phyloP scores from a whole-genome alignment of 1,284 basidiomycete genomes.

The Sanguinoderma infundibulare region DNA sequence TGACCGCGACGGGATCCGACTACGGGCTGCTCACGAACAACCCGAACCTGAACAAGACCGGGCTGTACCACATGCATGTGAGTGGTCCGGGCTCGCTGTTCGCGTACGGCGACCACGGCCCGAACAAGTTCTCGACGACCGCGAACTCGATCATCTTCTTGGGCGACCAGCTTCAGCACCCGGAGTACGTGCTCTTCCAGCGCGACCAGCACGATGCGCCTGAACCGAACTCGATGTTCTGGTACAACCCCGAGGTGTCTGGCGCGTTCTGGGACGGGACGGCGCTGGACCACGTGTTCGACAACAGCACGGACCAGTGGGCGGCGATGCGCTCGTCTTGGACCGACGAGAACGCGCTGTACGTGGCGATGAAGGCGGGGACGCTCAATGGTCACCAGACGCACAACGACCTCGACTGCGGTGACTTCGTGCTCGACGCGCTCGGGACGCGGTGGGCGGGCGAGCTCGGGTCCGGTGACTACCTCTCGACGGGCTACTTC shows the following conservation, averaged over 20 bases:
- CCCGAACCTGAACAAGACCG: conserved; percentile 75
- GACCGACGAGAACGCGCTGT: conserved; percentile 87
- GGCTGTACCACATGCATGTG: conserved; percentile 91
- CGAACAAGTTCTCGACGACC: conserved; percentile 91
- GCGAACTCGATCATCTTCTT: conserved; percentile 81
- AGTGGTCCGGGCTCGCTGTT: conserved; percentile 88
- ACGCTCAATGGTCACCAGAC: conserved; percentile 82
- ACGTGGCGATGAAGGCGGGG: conserved; percentile 90
- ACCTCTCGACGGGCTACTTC: conserved; percentile 78
- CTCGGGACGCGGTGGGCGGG: conserved; percentile 96
- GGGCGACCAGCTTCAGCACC: conserved; percentile 66
- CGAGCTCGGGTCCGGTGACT: conserved; percentile 91
- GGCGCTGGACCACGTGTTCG: conserved; percentile 84
- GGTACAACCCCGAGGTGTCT: conserved; percentile 85
- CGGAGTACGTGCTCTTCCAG: conserved; percentile 87
- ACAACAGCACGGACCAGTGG: conserved; percentile 79
- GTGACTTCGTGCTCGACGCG: conserved; percentile 97
- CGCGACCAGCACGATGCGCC: conserved; percentile 87
- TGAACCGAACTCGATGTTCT: conserved; percentile 97
- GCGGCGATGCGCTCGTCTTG: conserved; percentile 90
- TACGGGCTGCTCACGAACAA: conserved; percentile 78
- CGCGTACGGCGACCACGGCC: conserved; percentile 93
- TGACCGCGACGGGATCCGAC: conserved; percentile 86
- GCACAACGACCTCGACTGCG: conserved; percentile 92
- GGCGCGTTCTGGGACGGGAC: conserved; percentile 94